Percentiles rank a stretch among this genome's conserved stretches.
phyloP scores from a whole-genome alignment of 2,329 filamentous ascomycete genomes.

The Teratosphaeria epicoccoides region DNA sequence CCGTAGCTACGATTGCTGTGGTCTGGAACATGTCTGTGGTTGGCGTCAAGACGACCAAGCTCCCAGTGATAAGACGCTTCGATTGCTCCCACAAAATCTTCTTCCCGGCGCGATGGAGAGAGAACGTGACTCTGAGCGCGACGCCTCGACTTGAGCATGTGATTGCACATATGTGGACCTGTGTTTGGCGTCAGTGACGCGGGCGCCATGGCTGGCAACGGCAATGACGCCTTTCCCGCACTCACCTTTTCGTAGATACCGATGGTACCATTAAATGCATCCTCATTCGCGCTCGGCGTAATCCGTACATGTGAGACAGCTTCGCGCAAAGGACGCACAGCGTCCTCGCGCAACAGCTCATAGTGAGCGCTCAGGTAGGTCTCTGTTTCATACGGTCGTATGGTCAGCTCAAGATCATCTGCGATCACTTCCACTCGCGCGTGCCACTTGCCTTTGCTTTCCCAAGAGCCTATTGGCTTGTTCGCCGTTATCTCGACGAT shows the following conservation, averaged over 20 bases:
- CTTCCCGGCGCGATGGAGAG: conserved; percentile 52
- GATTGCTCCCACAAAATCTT: conserved; percentile 58
- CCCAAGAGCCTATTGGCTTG: conserved; percentile 46
- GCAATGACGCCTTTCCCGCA: conserved; percentile 1
- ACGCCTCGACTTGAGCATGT: conserved; percentile 53
- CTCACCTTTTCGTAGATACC: conserved; percentile 61
- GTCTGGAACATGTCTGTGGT: conserved; percentile 51
- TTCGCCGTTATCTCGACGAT: conserved; percentile 33
- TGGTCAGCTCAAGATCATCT: conserved; percentile 3
- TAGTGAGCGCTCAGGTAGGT: conserved; percentile 67
- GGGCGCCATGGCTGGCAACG: not conserved
- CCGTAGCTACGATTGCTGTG: conserved; percentile 57
- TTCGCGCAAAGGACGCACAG: conserved; percentile 55
- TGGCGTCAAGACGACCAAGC: conserved; percentile 46
- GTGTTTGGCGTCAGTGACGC: conserved; percentile 10
- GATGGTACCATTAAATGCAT: conserved; percentile 26
- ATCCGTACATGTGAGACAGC: conserved; percentile 49
- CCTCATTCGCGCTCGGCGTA: conserved; percentile 53
- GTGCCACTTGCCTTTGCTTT: conserved; percentile 33
- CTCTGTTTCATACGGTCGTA: conserved; percentile 22
- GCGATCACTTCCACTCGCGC: not conserved
- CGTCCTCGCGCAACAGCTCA: conserved; percentile 63
- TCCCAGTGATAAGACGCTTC: conserved; percentile 45
- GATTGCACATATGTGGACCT: conserved; percentile 59
- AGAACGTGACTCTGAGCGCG: conserved; percentile 60